A percentile compares a stretch with the other conserved stretches of the same genome.
phyloP scores from a whole-genome alignment of 306 rosid species.

The Lithocarpus polystachyus region DNA sequence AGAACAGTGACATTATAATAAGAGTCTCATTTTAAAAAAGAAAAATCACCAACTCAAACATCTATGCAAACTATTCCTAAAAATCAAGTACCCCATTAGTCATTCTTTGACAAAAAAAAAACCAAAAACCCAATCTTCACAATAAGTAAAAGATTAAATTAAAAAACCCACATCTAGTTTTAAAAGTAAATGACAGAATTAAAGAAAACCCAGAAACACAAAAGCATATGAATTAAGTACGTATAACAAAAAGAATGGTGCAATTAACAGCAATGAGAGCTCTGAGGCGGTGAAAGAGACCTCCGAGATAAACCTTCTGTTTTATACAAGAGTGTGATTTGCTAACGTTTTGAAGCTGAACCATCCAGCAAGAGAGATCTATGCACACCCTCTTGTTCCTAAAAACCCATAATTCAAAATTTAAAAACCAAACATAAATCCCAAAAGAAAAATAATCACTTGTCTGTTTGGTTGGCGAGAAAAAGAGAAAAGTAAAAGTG shows the following conservation, averaged over 20 bases:
- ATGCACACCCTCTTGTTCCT: slow-evolving; percentile 86
- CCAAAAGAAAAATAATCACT: background rate
- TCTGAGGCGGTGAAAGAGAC: slow-evolving; percentile 79
- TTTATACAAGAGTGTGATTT: slow-evolving; percentile 48
- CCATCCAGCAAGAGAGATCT: slow-evolving; percentile 87
- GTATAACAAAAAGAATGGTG: slow-evolving; percentile 59
- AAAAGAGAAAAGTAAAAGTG: background rate
- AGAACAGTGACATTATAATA: background rate
- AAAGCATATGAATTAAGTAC: slow-evolving; percentile 18
- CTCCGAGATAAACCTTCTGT: slow-evolving; percentile 55
- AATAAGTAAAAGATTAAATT: background rate
- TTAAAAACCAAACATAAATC: too few relatives aligned
- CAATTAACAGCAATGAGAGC: slow-evolving; percentile 80
- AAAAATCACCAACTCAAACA: background rate
- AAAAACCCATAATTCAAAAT: slow-evolving; percentile 25
- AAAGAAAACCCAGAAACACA: background rate
- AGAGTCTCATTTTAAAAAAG: background rate
- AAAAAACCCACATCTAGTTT: background rate
- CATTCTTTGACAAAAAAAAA: background rate
- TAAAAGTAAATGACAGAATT: background rate
- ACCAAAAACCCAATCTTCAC: slow-evolving; percentile 13
- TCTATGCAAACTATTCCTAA: background rate
- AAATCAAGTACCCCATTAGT: background rate
- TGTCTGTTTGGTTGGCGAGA: background rate
- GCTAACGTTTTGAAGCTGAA: slow-evolving; percentile 66